Evolutionary conservation across 176 grass and related monocot species (phyloP).

Genomic region (Metroxylon sagu): DNA sequence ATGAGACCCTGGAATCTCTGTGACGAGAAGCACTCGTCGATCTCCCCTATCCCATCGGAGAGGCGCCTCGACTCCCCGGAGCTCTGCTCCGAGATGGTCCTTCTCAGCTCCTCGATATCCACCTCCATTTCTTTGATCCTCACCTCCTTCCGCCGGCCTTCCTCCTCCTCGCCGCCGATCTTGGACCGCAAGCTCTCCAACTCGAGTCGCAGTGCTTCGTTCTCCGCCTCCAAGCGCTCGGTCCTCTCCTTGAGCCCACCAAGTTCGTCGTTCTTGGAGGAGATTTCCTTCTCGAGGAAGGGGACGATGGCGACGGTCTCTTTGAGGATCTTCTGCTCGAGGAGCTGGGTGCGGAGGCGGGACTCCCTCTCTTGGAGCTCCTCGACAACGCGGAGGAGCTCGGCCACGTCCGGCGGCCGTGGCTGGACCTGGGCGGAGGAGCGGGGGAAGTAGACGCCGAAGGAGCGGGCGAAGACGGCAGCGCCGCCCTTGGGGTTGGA

Average conservation of each 20-base stretch:
- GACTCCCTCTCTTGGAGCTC: conserved; percentile 91
- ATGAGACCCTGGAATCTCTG: conserved; percentile 22
- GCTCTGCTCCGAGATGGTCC: conserved; percentile 1
- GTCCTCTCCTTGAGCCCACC: conserved; percentile 37
- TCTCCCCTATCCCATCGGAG: conserved; percentile 10
- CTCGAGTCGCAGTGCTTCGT: conserved; percentile 50
- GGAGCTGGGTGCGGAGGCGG: conserved; percentile 67
- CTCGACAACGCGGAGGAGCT: conserved; percentile 70
- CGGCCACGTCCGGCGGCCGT: conserved; percentile 57
- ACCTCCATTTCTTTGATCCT: conserved; percentile 55
- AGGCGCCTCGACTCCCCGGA: no score
- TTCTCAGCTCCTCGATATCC: conserved; percentile 52
- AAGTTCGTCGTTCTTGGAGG: conserved; percentile 47
- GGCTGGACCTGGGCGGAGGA: conserved; percentile 69
- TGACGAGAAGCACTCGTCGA: conserved; percentile 74
- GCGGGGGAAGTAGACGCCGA: conserved; percentile 78
- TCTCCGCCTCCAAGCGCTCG: conserved; percentile 55
- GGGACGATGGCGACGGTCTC: conserved; percentile 90
- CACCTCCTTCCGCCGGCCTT: conserved; percentile 28
- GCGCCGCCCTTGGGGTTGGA: neutral
- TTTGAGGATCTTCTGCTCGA: conserved; percentile 89
- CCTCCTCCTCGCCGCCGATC: conserved; percentile 18
- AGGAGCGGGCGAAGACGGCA: conserved; percentile 48
- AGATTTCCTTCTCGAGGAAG: conserved; percentile 74
- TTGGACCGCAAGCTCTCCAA: conserved; percentile 41